Evolutionary conservation across 345 rosid genomes (phyloP).

Genomic region (Hibiscus mutabilis): DNA sequence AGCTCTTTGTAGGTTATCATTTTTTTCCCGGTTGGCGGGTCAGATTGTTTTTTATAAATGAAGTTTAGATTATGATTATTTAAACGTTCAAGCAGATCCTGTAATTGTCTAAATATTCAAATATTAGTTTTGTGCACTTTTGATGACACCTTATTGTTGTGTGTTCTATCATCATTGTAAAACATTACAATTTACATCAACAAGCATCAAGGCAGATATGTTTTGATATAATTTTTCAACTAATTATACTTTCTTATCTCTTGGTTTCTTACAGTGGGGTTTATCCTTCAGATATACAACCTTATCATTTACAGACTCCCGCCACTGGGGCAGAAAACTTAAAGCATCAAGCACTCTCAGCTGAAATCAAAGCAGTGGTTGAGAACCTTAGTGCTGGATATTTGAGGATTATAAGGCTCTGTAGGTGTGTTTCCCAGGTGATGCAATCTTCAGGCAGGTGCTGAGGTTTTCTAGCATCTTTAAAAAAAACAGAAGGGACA

Average conservation of each 20-base stretch:
- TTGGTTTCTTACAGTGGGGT: slow-evolving; percentile 45
- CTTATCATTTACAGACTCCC: slow-evolving; percentile 22
- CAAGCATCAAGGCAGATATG: background rate
- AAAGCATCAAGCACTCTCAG: slow-evolving; percentile 19
- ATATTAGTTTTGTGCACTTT: background rate
- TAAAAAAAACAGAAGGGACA: background rate
- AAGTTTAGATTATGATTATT: no score
- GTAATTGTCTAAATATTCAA: no score
- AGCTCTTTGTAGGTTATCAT: no score
- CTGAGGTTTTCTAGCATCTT: slow-evolving; percentile 6
- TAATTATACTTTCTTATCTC: slow-evolving; percentile 4
- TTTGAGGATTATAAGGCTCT: slow-evolving; percentile 45
- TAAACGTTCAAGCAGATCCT: no score
- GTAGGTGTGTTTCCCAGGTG: slow-evolving; percentile 40
- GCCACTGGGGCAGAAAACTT: slow-evolving; percentile 14
- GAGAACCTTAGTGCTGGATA: slow-evolving; percentile 33
- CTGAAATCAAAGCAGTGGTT: slow-evolving; percentile 29
- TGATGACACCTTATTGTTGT: background rate
- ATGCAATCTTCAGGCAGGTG: slow-evolving; percentile 21
- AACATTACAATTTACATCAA: background rate
- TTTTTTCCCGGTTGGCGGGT: background rate
- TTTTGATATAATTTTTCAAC: background rate
- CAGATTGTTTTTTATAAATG: background rate
- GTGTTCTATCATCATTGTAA: background rate
- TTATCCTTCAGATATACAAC: slow-evolving; percentile 48